Conservation (phyloP, 1,284 basidiomycete genomes). For the Tylopilus sp. region DNA sequence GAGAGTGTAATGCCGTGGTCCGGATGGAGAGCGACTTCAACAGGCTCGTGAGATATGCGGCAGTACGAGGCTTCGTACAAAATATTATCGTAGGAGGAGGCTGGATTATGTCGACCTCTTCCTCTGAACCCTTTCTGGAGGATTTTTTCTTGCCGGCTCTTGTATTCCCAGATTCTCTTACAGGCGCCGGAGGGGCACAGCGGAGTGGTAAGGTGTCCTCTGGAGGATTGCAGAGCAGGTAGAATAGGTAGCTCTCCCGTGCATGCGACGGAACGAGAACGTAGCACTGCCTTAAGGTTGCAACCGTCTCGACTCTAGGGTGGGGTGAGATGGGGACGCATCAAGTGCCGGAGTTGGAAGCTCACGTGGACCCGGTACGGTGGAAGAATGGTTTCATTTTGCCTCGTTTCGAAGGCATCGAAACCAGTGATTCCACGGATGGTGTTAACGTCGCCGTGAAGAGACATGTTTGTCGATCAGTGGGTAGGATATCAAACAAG, state of each 20-base stretch:
- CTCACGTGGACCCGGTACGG: constrained; percentile 74
- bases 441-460: constrained; percentile 95
- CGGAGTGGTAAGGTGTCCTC: constrained; percentile 69
- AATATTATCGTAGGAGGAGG: constrained; percentile 96
- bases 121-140: constrained; percentile 34
- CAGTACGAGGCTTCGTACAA: constrained; percentile 82
- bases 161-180: constrained; percentile 27
- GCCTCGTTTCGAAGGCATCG: constrained; percentile 71
- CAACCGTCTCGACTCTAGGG: constrained; percentile 78
- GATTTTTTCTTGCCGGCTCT: constrained; percentile 36
- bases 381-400: constrained; percentile 89
- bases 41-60: constrained; percentile 82
- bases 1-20: constrained; percentile 88
- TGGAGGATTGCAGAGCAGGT: constrained; percentile 87
- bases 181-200: constrained; percentile 53
- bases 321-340: constrained; percentile 5
- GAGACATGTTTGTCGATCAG: constrained; percentile 88
- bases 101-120: constrained; percentile 56
- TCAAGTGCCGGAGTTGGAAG: constrained; percentile 9
- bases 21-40: constrained; percentile 80
- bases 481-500: constrained; percentile 77
- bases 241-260: constrained; percentile 88
- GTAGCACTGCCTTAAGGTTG: constrained; percentile 84
- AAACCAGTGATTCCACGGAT: constrained; percentile 79
- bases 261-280: constrained; percentile 94